phyloP scores from a whole-genome alignment of 495 filamentous ascomycete genomes.

The Hypoxylon intermedium region DNA sequence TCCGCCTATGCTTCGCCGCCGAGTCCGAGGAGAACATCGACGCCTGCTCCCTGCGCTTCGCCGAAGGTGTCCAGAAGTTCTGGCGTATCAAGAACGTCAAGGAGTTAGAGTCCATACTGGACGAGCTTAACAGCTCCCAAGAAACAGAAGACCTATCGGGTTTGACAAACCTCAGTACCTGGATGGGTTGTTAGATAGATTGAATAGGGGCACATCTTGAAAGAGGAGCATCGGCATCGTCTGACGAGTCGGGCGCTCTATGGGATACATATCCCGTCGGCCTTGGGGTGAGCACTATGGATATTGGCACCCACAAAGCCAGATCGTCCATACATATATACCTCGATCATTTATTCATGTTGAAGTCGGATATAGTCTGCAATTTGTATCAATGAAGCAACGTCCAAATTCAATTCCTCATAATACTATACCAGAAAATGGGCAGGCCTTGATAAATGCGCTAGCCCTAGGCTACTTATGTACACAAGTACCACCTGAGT shows the following conservation, averaged over 20 bases:
- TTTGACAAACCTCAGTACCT: constrained; percentile 34
- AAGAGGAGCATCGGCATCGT: neutral
- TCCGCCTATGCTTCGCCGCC: constrained; percentile 86
- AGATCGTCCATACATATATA: constrained; percentile 3
- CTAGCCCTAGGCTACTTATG: too few relatives aligned
- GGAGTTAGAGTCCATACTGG: constrained; percentile 63
- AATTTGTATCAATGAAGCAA: neutral
- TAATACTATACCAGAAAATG: neutral
- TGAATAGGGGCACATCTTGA: neutral
- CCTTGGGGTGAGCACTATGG: neutral
- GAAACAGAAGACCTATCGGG: constrained; percentile 14
- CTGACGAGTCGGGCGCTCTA: neutral
- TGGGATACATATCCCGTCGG: neutral
- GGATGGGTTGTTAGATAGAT: constrained; percentile 48
- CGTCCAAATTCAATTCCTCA: neutral
- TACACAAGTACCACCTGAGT: too few relatives aligned
- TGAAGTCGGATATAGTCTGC: neutral
- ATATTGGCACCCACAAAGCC: neutral
- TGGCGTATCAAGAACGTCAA: constrained; percentile 72
- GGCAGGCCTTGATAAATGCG: too few relatives aligned
- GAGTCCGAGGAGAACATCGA: constrained; percentile 72
- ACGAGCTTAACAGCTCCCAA: constrained; percentile 26
- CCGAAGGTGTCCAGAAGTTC: constrained; percentile 72
- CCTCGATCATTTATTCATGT: neutral
- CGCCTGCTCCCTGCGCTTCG: constrained; percentile 65